Evolutionary conservation across 163 green algal species (phyloP).

Genomic region (Prototheca wickerhamii): DNA sequence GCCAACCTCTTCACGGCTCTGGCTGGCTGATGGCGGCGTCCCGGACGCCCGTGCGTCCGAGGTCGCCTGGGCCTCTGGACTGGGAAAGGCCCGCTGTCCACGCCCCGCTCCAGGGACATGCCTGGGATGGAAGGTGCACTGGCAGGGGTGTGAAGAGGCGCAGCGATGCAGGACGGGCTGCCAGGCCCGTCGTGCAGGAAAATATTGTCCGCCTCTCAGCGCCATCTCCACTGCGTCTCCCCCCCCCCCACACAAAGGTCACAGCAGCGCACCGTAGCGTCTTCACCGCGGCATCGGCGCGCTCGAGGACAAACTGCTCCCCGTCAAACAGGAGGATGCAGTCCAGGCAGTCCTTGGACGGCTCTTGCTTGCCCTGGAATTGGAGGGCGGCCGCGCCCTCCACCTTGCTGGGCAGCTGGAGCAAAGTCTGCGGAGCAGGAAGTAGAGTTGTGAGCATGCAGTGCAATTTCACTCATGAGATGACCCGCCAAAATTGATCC

Average conservation of each 20-base stretch:
- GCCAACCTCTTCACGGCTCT: neutral
- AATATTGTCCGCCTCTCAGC: neutral
- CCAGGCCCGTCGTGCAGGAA: neutral
- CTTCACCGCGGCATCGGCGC: conserved; percentile 9
- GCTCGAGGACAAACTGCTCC: conserved; percentile 9
- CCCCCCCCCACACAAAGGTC: neutral
- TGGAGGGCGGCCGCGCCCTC: neutral
- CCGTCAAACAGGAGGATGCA: conserved; percentile 19
- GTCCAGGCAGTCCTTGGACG: conserved; percentile 13
- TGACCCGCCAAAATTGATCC: no score
- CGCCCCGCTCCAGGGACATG: no score
- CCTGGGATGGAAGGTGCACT: neutral
- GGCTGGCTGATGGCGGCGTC: neutral
- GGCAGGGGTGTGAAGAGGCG: neutral
- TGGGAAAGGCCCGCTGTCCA: no score
- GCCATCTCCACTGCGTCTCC: neutral
- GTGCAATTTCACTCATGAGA: no score
- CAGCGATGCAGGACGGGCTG: neutral
- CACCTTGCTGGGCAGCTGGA: conserved; percentile 1
- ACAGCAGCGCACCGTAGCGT: conserved; percentile 5
- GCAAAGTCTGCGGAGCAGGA: neutral
- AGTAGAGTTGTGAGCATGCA: neutral
- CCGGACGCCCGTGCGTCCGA: neutral
- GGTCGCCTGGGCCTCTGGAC: no score
- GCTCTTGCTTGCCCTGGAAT: conserved; percentile 16